A percentile compares a stretch with the other conserved stretches of the same genome.
phyloP scores from a whole-genome alignment of 768 basidiomycete genomes.

The Krasilnikovozyma curviuscula region DNA sequence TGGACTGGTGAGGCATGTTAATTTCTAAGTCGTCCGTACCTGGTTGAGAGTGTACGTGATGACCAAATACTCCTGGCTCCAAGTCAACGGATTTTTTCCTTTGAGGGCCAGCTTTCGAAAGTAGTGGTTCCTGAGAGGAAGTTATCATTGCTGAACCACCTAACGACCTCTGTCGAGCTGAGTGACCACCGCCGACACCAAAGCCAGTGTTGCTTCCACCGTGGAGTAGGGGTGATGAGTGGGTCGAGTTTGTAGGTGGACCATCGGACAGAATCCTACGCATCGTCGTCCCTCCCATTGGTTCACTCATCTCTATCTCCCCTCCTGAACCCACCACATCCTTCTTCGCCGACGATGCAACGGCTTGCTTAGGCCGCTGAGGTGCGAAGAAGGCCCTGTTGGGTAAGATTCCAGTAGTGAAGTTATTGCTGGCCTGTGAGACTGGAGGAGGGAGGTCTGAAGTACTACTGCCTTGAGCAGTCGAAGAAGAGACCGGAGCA shows the following conservation, averaged over 20 bases:
- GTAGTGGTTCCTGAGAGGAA: too few species aligned
- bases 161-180: too few species aligned
- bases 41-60: too few species aligned
- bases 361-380: constrained; percentile 1
- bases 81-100: too few species aligned
- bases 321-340: neutral
- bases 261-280: too few species aligned
- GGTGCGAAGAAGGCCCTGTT: constrained; percentile 8
- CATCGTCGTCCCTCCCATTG: neutral
- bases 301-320: neutral
- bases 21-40: too few species aligned
- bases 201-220: neutral
- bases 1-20: too few species aligned
- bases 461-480: neutral
- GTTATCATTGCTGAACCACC: too few species aligned
- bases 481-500: neutral
- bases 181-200: too few species aligned
- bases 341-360: neutral
- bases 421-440: neutral
- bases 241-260: too few species aligned
- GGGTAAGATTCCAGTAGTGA: constrained; percentile 5
- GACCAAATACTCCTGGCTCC: too few species aligned
- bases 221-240: neutral
- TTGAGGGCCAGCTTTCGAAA: too few species aligned
- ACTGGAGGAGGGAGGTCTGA: neutral